phyloP scores from a whole-genome alignment of 208 protist species.

The Wallacemonas sp. region DNA sequence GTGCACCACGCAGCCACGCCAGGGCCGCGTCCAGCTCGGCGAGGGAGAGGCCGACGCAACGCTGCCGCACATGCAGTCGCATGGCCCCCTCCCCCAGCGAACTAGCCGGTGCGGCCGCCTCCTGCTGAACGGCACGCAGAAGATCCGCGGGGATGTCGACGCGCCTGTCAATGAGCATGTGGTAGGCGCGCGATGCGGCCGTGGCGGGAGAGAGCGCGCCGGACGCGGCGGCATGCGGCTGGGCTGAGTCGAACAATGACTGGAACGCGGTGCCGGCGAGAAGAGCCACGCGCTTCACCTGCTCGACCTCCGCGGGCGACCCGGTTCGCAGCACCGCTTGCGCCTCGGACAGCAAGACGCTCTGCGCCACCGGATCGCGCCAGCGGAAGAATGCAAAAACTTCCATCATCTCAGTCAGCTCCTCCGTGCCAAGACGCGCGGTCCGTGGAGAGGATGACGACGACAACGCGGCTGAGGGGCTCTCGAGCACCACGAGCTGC shows the following conservation, averaged over 20 bases:
- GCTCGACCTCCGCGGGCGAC: neutral
- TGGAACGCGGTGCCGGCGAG: neutral
- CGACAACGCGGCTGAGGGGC: neutral
- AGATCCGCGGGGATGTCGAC: constrained; percentile 26
- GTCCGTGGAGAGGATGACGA: neutral
- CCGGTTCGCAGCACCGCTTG: neutral
- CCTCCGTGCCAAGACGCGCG: constrained; percentile 18
- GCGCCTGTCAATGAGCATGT: constrained; percentile 14
- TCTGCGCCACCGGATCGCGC: constrained; percentile 8
- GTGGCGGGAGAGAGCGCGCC: neutral
- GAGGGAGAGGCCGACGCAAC: neutral
- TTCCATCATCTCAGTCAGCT: constrained; percentile 7
- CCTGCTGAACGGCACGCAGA: constrained; percentile 30
- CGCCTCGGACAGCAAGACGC: neutral
- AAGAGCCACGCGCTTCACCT: constrained; percentile 3
- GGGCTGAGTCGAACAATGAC: neutral
- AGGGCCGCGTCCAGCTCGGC: neutral
- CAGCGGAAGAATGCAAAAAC: constrained; percentile 1
- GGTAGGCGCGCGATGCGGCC: constrained; percentile 29
- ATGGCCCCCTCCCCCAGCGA: constrained; percentile 3
- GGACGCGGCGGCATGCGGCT: neutral
- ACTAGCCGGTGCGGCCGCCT: neutral
- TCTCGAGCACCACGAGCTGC: neutral
- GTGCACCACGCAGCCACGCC: constrained; percentile 21
- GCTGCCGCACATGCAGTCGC: neutral